Evolutionary conservation across 2,329 filamentous ascomycete species (phyloP).

Genomic region (Colletotrichum siamense): DNA sequence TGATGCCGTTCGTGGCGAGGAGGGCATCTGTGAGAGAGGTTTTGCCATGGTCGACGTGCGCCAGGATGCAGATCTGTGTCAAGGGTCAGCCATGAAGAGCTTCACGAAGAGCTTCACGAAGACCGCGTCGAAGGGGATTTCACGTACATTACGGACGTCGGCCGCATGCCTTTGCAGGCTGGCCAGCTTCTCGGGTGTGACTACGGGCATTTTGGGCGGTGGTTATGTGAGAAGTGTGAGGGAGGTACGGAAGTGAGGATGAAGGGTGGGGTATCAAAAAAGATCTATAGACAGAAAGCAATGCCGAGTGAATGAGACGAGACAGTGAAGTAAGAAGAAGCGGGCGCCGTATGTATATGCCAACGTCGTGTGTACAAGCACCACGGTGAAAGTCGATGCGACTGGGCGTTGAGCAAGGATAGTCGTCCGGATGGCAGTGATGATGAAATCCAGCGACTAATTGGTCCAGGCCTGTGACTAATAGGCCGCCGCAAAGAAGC

Average conservation of each 20-base stretch:
- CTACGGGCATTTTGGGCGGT: slow-evolving; percentile 77
- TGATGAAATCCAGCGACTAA: neutral
- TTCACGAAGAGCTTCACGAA: slow-evolving; percentile 19
- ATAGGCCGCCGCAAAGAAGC: neutral
- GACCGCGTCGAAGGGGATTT: neutral
- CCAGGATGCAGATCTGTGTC: slow-evolving; percentile 85
- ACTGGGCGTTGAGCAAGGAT: neutral
- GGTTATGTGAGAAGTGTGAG: neutral
- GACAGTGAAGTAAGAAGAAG: neutral
- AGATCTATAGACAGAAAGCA: slow-evolving; percentile 15
- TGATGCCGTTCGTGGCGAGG: slow-evolving; percentile 98
- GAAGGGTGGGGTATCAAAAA: neutral
- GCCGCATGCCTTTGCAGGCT: slow-evolving; percentile 86
- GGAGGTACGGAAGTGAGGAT: neutral
- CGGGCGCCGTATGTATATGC: neutral
- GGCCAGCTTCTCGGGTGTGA: slow-evolving; percentile 88
- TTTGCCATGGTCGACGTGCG: slow-evolving; percentile 98
- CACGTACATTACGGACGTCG: slow-evolving; percentile 84
- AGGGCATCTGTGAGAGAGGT: slow-evolving; percentile 96
- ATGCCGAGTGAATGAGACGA: neutral
- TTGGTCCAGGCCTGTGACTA: slow-evolving; percentile 10
- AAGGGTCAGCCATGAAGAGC: slow-evolving; percentile 18
- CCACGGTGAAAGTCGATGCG: neutral
- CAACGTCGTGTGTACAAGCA: neutral
- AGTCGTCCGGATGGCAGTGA: neutral